Conservation (phyloP, 2,329 filamentous ascomycete genomes). For the Fusarium camptoceras region DNA sequence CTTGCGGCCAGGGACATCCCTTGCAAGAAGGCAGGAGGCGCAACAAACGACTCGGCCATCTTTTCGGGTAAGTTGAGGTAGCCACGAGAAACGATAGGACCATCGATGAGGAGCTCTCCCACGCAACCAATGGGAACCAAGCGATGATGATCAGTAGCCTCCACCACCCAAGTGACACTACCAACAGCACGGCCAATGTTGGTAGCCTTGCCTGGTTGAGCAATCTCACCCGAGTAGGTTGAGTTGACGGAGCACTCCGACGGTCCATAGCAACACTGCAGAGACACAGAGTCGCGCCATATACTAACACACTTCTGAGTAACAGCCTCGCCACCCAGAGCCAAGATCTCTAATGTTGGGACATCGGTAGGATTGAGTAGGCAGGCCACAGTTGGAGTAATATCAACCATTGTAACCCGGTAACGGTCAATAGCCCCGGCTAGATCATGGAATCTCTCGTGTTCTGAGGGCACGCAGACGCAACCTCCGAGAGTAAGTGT, state of each 20-base stretch:
- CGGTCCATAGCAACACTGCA: slow-evolving; percentile 34
- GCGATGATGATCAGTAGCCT: slow-evolving; percentile 2
- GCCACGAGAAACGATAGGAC: slow-evolving; percentile 36
- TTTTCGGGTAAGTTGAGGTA: slow-evolving; percentile 35
- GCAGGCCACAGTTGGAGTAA: slow-evolving; percentile 36
- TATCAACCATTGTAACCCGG: slow-evolving; percentile 23
- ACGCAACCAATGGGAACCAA: slow-evolving; percentile 24
- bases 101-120: slow-evolving; percentile 34
- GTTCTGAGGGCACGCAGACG: slow-evolving; percentile 35
- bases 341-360: slow-evolving; percentile 26
- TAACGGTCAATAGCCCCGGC: slow-evolving; percentile 26
- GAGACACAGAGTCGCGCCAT: slow-evolving; percentile 33
- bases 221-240: slow-evolving; percentile 19
- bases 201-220: slow-evolving; percentile 25
- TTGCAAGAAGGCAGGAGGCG: not conserved
- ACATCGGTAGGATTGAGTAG: slow-evolving; percentile 25
- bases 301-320: slow-evolving; percentile 34
- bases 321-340: slow-evolving; percentile 32
- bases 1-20: not conserved
- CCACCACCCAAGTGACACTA: slow-evolving; percentile 31
- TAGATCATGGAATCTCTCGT: slow-evolving; percentile 33
- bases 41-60: slow-evolving; percentile 25
- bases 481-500: slow-evolving; percentile 27
- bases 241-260: slow-evolving; percentile 35
- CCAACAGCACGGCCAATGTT: slow-evolving; percentile 36